A percentile compares a stretch with the other conserved stretches of the same genome.
Conservation (phyloP, 495 filamentous ascomycete genomes). For the Neurospora sp. region DNA sequence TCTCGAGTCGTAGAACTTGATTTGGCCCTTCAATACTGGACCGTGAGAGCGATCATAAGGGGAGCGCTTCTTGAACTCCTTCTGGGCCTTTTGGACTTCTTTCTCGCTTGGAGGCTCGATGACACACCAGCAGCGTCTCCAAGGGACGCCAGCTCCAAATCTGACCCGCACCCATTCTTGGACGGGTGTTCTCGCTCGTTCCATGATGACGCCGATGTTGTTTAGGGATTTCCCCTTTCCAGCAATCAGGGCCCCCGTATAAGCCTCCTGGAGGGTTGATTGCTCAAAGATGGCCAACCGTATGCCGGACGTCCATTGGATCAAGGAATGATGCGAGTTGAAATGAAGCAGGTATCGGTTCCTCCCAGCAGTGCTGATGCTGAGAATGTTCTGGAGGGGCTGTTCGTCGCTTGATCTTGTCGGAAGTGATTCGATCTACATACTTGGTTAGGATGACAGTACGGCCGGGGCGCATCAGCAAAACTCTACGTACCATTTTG, state of each 20-base stretch:
- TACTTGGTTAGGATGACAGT: neutral
- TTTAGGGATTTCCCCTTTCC: conserved; percentile 86
- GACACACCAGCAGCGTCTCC: conserved; percentile 95
- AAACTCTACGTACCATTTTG: conserved; percentile 62
- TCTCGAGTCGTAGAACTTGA: conserved; percentile 85
- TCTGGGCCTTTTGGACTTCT: conserved; percentile 71
- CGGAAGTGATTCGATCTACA: conserved; percentile 80
- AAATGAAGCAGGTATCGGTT: conserved; percentile 96
- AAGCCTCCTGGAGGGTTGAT: conserved; percentile 85
- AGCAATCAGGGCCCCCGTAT: conserved; percentile 90
- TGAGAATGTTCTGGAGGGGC: conserved; percentile 85
- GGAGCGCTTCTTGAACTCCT: conserved; percentile 73
- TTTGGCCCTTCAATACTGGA: conserved; percentile 66
- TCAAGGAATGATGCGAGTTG: conserved; percentile 84
- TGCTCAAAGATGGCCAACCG: conserved; percentile 93
- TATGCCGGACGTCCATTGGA: conserved; percentile 94
- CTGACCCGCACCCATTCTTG: conserved; percentile 95
- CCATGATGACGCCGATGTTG: conserved; percentile 78
- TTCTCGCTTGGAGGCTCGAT: conserved; percentile 89
- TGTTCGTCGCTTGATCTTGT: conserved; percentile 65
- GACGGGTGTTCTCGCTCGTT: conserved; percentile 59
- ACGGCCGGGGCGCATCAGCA: neutral
- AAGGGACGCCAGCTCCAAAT: conserved; percentile 93
- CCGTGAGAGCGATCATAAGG: conserved; percentile 62
- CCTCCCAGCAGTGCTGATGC: conserved; percentile 86